Evolutionary conservation across 1,139 yeast species (phyloP).

Genomic region (Trichomonascaceae sp.): DNA sequence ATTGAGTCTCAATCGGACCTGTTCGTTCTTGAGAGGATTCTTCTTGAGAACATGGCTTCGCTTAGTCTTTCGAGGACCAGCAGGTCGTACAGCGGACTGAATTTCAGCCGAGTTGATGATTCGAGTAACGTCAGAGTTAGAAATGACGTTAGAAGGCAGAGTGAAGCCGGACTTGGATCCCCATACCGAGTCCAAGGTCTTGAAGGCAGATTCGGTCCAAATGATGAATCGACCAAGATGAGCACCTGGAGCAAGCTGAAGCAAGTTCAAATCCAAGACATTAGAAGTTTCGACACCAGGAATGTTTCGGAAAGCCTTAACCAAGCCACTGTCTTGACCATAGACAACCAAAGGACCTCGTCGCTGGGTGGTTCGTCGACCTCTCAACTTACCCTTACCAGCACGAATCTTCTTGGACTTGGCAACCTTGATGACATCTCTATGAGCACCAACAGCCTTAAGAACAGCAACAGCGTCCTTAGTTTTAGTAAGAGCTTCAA

Average conservation of each 20-base stretch:
- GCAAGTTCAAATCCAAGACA: slow-evolving; percentile 89
- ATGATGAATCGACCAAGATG: slow-evolving; percentile 99
- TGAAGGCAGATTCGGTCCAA: slow-evolving; percentile 99
- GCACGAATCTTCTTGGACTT: slow-evolving; percentile 99
- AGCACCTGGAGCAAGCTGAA: slow-evolving; percentile 99
- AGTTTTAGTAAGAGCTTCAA: slow-evolving; percentile 93
- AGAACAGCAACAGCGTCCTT: slow-evolving; percentile 98
- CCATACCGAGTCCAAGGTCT: slow-evolving; percentile 95
- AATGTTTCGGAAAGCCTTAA: slow-evolving; percentile 98
- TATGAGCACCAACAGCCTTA: slow-evolving; percentile 98
- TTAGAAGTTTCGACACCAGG: slow-evolving; percentile 99
- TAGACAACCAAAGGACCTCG: slow-evolving; percentile 99
- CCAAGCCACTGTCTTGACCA: slow-evolving; percentile 96
- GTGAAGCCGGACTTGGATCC: slow-evolving; percentile 90
- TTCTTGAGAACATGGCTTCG: slow-evolving; percentile 94
- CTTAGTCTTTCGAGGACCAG: slow-evolving; percentile 92
- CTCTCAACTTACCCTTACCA: slow-evolving; percentile 99
- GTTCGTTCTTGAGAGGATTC: slow-evolving; percentile 99
- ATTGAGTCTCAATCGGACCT: slow-evolving; percentile 95
- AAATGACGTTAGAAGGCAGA: slow-evolving; percentile 87
- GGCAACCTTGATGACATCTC: slow-evolving; percentile 96
- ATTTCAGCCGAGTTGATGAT: slow-evolving; percentile 98
- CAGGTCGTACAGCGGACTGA: slow-evolving; percentile 95
- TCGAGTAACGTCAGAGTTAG: slow-evolving; percentile 95
- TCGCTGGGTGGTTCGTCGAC: slow-evolving; percentile 99